phyloP scores from a whole-genome alignment of 2,329 filamentous ascomycete genomes.

The Colletotrichum tropicicola region DNA sequence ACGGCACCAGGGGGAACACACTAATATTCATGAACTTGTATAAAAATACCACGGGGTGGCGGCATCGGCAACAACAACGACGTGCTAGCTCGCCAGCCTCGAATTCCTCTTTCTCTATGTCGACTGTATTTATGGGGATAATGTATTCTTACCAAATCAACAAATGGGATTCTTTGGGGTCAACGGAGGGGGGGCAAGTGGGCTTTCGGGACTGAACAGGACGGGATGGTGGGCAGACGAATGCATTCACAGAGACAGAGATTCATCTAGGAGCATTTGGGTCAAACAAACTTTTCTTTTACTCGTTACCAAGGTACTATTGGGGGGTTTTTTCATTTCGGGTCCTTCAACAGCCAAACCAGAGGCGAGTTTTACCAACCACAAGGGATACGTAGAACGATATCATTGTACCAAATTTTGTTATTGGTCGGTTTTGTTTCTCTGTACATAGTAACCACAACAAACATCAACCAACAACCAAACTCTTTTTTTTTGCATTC shows the following conservation, averaged over 20 bases:
- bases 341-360: slow-evolving; percentile 7
- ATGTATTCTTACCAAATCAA: slow-evolving; percentile 14
- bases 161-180: not conserved
- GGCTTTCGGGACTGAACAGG: not conserved
- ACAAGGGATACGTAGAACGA: slow-evolving; percentile 26
- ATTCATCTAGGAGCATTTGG: not conserved
- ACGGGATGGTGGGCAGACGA: not conserved
- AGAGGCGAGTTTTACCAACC: slow-evolving; percentile 5
- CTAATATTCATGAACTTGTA: slow-evolving; percentile 19
- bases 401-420: slow-evolving; percentile 23
- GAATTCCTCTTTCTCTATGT: slow-evolving; percentile 8
- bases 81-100: not conserved
- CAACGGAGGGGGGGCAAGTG: not conserved
- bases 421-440: slow-evolving; percentile 2
- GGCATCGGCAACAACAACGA: not conserved
- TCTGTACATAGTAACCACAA: slow-evolving; percentile 10
- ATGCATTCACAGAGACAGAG: not conserved
- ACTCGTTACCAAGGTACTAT: not conserved
- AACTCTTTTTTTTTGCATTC: too few relatives aligned
- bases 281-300: not conserved
- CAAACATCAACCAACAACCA: slow-evolving; percentile 5
- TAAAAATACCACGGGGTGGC: slow-evolving; percentile 10
- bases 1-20: not conserved
- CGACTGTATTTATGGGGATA: slow-evolving; percentile 21
- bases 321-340: not conserved